Evolutionary conservation across 1,284 basidiomycete genomes (phyloP).

Genomic region (Testicularia cyperi): DNA sequence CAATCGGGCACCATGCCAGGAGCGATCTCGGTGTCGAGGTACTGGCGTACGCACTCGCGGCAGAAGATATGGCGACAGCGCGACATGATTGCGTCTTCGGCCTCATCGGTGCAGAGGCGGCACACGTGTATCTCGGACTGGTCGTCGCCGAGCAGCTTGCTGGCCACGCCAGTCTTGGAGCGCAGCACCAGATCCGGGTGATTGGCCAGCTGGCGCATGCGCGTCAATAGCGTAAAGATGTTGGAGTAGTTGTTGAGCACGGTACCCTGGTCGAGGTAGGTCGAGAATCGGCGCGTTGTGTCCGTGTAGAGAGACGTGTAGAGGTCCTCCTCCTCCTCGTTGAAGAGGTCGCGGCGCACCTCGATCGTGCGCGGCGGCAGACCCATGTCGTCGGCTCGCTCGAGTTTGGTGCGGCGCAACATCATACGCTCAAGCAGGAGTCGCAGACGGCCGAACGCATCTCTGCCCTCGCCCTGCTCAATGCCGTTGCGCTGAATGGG

Average conservation of each 20-base stretch:
- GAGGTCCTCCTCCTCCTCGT: constrained; percentile 92
- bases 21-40: constrained; percentile 74
- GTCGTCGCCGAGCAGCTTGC: constrained; percentile 48
- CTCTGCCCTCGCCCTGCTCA: constrained; percentile 49
- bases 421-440: constrained; percentile 91
- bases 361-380: constrained; percentile 91
- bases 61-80: constrained; percentile 82
- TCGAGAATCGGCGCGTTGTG: constrained; percentile 85
- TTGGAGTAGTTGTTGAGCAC: constrained; percentile 64
- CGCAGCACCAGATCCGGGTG: constrained; percentile 88
- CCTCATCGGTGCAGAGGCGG: constrained; percentile 92
- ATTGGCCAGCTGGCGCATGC: constrained; percentile 61
- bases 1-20: constrained; percentile 70
- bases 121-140: constrained; percentile 65
- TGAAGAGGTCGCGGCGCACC: constrained; percentile 89
- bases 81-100: constrained; percentile 88
- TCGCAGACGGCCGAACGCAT: constrained; percentile 54
- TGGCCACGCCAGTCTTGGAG: constrained; percentile 67
- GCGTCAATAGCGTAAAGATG: constrained; percentile 63
- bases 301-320: constrained; percentile 90
- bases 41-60: constrained; percentile 92
- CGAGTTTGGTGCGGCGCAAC: constrained; percentile 75
- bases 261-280: constrained; percentile 87
- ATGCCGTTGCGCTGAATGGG: constrained; percentile 56
- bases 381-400: constrained; percentile 94